phyloP scores from a whole-genome alignment of 176 grass and related monocot species.

The Triticum timopheevii region DNA sequence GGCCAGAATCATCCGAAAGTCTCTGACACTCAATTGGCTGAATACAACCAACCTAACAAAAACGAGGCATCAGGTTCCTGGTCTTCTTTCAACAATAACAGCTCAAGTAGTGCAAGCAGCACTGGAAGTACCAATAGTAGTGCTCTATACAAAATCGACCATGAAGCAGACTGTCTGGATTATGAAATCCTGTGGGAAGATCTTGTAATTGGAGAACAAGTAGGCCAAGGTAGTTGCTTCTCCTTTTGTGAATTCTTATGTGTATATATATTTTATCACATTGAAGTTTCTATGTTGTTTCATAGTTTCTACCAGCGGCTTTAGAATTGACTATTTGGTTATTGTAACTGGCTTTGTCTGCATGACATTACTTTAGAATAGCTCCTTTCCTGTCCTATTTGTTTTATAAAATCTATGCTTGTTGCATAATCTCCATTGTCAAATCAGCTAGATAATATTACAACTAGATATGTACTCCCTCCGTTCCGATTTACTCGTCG shows the following conservation, averaged over 20 bases:
- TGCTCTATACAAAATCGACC: constrained; percentile 84
- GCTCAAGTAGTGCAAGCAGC: constrained; percentile 94
- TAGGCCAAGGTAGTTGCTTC: constrained; percentile 85
- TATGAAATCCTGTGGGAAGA: constrained; percentile 99
- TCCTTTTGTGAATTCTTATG: constrained; percentile 28
- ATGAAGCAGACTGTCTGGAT: constrained; percentile 90
- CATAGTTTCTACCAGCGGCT: not conserved
- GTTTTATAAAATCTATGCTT: not conserved
- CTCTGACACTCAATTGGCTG: constrained; percentile 48
- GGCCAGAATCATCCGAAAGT: constrained; percentile 45
- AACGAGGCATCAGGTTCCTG: constrained; percentile 75
- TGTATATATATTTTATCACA: not conserved
- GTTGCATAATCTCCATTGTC: not conserved
- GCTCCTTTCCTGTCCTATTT: not conserved
- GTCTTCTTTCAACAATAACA: constrained; percentile 94
- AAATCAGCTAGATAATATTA: not conserved
- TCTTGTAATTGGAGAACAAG: constrained; percentile 86
- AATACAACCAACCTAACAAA: constrained; percentile 55
- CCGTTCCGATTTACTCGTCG: no score
- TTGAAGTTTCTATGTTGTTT: constrained; percentile 11
- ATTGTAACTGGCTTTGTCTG: not conserved
- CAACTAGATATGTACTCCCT: not conserved
- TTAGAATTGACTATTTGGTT: not conserved
- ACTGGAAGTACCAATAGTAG: constrained; percentile 78
- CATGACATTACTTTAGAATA: not conserved